These are phyloP conservation scores for Theobroma cacao DNA, from an alignment of 345 rosid species.

Conservation along the genomic window DNA sequence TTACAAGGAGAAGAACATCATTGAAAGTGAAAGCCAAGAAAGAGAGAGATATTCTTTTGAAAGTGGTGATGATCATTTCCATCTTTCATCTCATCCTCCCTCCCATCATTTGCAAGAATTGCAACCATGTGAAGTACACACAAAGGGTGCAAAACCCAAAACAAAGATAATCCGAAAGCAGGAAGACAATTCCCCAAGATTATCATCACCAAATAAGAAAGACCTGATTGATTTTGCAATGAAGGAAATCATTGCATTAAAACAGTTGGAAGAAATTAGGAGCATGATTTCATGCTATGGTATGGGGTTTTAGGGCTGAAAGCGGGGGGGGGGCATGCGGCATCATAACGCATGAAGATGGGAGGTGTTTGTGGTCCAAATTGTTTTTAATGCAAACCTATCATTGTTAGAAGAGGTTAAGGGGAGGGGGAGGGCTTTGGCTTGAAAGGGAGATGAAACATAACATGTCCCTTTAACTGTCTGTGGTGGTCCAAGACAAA, in stretches of 20 bases:
- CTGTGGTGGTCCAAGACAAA: not conserved
- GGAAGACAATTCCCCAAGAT: not conserved
- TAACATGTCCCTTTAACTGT: constrained; percentile 9
- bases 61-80: constrained; percentile 28
- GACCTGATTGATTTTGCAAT: not conserved
- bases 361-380: constrained; percentile 32
- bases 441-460: constrained; percentile 32
- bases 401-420: constrained; percentile 6
- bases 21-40: constrained; percentile 27
- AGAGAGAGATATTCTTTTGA: not conserved
- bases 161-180: not conserved
- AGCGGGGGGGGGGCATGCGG: constrained; percentile 18
- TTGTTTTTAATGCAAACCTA: not conserved
- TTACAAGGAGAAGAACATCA: constrained; percentile 35
- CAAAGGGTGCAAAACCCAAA: not conserved
- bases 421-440: not conserved
- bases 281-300: not conserved
- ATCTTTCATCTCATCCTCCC: constrained; percentile 23
- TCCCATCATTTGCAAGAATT: constrained; percentile 33
- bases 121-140: constrained; percentile 40
- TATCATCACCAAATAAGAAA: not conserved
- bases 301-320: not conserved
- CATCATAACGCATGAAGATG: constrained; percentile 30
- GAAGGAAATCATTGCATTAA: not conserved
- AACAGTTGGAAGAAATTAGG: not conserved